phyloP scores from a whole-genome alignment of 495 filamentous ascomycete genomes.

The Mytilinidion resinicola region DNA sequence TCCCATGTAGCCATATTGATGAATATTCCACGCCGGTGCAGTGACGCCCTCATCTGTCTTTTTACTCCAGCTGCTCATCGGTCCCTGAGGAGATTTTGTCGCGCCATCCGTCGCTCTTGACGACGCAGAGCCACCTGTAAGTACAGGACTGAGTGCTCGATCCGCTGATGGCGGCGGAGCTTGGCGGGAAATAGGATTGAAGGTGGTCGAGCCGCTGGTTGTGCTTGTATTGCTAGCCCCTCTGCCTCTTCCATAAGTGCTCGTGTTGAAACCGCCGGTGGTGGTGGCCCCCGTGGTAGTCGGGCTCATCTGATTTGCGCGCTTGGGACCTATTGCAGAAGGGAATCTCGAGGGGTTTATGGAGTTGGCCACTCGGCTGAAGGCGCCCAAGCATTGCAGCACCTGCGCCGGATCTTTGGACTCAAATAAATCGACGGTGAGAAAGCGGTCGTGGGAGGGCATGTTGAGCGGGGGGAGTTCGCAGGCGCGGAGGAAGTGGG shows the following conservation, averaged over 20 bases:
- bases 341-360: slow-evolving; percentile 68
- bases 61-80: slow-evolving; percentile 86
- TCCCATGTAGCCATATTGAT: slow-evolving; percentile 92
- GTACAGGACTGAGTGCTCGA: slow-evolving; percentile 49
- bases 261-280: slow-evolving; percentile 23
- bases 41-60: slow-evolving; percentile 72
- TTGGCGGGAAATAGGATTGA: slow-evolving; percentile 34
- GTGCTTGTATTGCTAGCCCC: slow-evolving; percentile 65
- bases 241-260: slow-evolving; percentile 45
- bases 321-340: slow-evolving; percentile 62
- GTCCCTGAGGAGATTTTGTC: slow-evolving; percentile 40
- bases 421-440: slow-evolving; percentile 96
- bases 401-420: slow-evolving; percentile 96
- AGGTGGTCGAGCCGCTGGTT: slow-evolving; percentile 46
- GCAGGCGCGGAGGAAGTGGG: slow-evolving; percentile 85
- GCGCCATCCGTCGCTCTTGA: slow-evolving; percentile 33
- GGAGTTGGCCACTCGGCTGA: slow-evolving; percentile 79
- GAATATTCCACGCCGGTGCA: slow-evolving; percentile 94
- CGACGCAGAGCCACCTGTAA: slow-evolving; percentile 39
- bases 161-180: slow-evolving; percentile 14
- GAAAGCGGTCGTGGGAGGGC: slow-evolving; percentile 89
- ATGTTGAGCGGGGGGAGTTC: slow-evolving; percentile 77
- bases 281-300: slow-evolving; percentile 55
- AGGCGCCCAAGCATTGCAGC: slow-evolving; percentile 83
- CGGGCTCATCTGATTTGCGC: slow-evolving; percentile 55